Percentiles rank a stretch among this genome's conserved stretches.
Conservation (phyloP, 1,284 basidiomycete genomes). For the Meira miltonrushii region DNA sequence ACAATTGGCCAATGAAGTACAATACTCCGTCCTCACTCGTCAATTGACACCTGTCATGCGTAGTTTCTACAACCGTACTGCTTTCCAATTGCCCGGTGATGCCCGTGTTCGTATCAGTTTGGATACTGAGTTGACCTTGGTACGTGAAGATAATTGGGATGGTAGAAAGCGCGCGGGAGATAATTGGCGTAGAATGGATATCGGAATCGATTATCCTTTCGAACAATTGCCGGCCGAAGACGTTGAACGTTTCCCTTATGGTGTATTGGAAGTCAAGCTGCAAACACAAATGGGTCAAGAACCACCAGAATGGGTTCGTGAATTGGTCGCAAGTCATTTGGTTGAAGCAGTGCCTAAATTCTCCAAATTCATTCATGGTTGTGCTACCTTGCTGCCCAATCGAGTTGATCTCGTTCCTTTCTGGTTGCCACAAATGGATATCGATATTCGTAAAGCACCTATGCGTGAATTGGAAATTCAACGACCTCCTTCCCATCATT, state of each 20-base stretch:
- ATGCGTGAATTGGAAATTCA: constrained; percentile 42
- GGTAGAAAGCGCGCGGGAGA: constrained; percentile 68
- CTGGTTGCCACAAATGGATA: constrained; percentile 89
- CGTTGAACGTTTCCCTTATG: constrained; percentile 82
- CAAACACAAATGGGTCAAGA: constrained; percentile 95
- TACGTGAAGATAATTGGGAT: constrained; percentile 97
- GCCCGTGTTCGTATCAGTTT: constrained; percentile 95
- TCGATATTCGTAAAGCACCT: constrained; percentile 51
- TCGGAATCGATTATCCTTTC: constrained; percentile 89
- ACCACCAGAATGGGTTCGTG: constrained; percentile 92
- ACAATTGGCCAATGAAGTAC: constrained; percentile 91
- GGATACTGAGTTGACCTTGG: constrained; percentile 88
- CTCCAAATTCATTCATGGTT: constrained; percentile 97
- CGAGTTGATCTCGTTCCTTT: constrained; percentile 97
- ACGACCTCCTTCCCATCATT: constrained; percentile 26
- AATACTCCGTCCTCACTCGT: constrained; percentile 82
- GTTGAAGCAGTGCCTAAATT: constrained; percentile 57
- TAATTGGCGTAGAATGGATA: constrained; percentile 92
- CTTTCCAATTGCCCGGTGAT: constrained; percentile 96
- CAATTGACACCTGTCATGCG: constrained; percentile 78
- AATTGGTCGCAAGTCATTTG: constrained; percentile 86
- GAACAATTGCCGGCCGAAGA: constrained; percentile 71
- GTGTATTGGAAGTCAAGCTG: constrained; percentile 92
- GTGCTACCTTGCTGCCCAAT: constrained; percentile 83
- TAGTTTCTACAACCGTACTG: constrained; percentile 98